Conservation (phyloP, 1,139 yeast species). For the Yamadazyma kanchanaburiensis region DNA sequence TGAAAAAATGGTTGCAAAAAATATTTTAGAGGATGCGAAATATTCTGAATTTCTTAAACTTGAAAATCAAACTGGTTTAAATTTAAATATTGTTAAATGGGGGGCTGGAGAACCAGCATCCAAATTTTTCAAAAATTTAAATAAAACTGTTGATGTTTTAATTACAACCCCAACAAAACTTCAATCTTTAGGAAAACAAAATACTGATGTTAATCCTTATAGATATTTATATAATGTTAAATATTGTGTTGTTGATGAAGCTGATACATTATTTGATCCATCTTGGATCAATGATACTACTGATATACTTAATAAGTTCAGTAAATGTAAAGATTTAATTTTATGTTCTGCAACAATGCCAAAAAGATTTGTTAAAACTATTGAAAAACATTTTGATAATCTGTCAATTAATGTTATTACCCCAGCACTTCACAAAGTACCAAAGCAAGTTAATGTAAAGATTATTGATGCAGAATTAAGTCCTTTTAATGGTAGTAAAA, state of each 20-base stretch:
- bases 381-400: conserved; percentile 62
- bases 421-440: conserved; percentile 79
- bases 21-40: conserved; percentile 10
- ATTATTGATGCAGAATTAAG: conserved; percentile 70
- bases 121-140: conserved; percentile 45
- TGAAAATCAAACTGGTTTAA: conserved; percentile 16
- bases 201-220: conserved; percentile 46
- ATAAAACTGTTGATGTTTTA: conserved; percentile 65
- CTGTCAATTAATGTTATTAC: conserved; percentile 63
- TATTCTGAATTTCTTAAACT: conserved; percentile 21
- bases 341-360: conserved; percentile 94
- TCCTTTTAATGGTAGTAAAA: conserved; percentile 81
- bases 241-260: conserved; percentile 85
- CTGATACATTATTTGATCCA: conserved; percentile 86
- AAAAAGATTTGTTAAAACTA: conserved; percentile 62
- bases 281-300: conserved; percentile 75
- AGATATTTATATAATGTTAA: conserved; percentile 43
- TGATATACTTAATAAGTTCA: conserved; percentile 49
- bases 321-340: conserved; percentile 58
- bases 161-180: conserved; percentile 79
- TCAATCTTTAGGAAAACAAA: conserved; percentile 38
- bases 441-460: conserved; percentile 67
- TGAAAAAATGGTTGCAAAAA: conserved; percentile 13
- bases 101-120: conserved; percentile 48
- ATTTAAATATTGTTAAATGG: conserved; percentile 54